Percentiles rank a stretch among this genome's conserved stretches.
These are phyloP conservation scores for Lathyrus oleraceus DNA, from an alignment of 306 rosid species.

Conservation along the genomic window DNA sequence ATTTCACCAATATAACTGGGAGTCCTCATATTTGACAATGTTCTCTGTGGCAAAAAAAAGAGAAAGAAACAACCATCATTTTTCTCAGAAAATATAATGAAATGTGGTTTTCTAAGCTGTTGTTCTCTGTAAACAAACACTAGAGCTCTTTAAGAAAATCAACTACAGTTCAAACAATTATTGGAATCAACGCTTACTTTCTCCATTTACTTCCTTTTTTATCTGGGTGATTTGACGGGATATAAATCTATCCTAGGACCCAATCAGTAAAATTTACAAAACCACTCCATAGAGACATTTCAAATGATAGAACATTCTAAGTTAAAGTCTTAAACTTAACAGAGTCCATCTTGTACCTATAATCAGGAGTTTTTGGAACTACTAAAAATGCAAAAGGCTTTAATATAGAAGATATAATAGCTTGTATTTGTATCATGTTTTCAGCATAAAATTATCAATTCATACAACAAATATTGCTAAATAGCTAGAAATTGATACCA, in stretches of 20 bases:
- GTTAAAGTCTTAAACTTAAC: too few relatives aligned
- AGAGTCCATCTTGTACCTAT: too few relatives aligned
- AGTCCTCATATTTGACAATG: constrained; percentile 74
- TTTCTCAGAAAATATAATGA: constrained; percentile 20
- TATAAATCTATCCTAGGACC: too few relatives aligned
- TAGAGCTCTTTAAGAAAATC: neutral
- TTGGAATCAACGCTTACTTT: too few relatives aligned
- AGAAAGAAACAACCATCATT: constrained; percentile 6
- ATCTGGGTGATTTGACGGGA: too few relatives aligned
- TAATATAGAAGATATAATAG: constrained; percentile 6
- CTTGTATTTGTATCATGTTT: constrained; percentile 23
- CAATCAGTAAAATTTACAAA: too few relatives aligned
- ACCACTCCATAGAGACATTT: too few relatives aligned
- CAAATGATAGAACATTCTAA: too few relatives aligned
- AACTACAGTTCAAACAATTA: too few relatives aligned
- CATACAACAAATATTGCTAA: constrained; percentile 1
- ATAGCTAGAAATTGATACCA: constrained; percentile 15
- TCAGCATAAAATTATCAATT: constrained; percentile 14
- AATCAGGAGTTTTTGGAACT: too few relatives aligned
- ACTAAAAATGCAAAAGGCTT: neutral
- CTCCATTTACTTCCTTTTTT: too few relatives aligned
- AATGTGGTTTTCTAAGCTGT: neutral
- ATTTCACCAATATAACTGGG: constrained; percentile 83
- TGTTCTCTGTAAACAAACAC: constrained; percentile 44
- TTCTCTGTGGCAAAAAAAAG: constrained; percentile 45